A percentile compares a stretch with the other conserved stretches of the same genome.
These are phyloP conservation scores for Cercospora nicotianae DNA, from an alignment of 2,329 filamentous ascomycete species.

Conservation along the genomic window DNA sequence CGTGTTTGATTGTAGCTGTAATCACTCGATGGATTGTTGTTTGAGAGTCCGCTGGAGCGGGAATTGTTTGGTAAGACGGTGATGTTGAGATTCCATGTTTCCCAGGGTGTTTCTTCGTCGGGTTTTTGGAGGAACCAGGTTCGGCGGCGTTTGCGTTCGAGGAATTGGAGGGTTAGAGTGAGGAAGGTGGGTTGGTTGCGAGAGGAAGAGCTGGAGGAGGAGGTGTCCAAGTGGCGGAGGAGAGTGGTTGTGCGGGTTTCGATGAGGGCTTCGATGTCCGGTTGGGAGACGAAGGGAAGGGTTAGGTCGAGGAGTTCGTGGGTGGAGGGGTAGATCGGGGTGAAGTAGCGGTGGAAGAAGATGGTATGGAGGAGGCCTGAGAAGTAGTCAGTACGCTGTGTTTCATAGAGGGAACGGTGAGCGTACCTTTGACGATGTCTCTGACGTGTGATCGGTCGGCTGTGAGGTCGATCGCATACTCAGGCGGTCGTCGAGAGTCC, in stretches of 20 bases:
- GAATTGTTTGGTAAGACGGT: slow-evolving; percentile 58
- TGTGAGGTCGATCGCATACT: slow-evolving; percentile 92
- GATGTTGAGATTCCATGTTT: slow-evolving; percentile 90
- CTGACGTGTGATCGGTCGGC: slow-evolving; percentile 85
- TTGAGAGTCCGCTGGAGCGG: background rate
- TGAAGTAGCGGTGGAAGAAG: slow-evolving; percentile 98
- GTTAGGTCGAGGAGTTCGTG: slow-evolving; percentile 89
- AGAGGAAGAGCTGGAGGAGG: slow-evolving; percentile 34
- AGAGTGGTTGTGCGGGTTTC: slow-evolving; percentile 80
- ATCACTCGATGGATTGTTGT: background rate
- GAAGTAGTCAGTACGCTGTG: background rate
- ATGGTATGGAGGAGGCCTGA: slow-evolving; percentile 90
- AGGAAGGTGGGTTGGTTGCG: slow-evolving; percentile 57
- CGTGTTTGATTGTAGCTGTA: slow-evolving; percentile 44
- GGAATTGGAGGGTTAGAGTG: slow-evolving; percentile 85
- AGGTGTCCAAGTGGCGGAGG: slow-evolving; percentile 68
- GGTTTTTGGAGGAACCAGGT: slow-evolving; percentile 72
- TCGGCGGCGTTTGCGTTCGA: slow-evolving; percentile 85
- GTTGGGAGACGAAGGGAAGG: slow-evolving; percentile 83
- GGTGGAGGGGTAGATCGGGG: slow-evolving; percentile 75
- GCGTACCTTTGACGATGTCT: slow-evolving; percentile 80
- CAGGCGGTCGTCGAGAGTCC: slow-evolving; percentile 69
- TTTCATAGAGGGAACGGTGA: background rate
- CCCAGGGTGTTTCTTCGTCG: slow-evolving; percentile 96
- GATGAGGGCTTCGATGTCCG: slow-evolving; percentile 89